Conservation (phyloP, 2,329 filamentous ascomycete genomes). For the Dactylellina parvicollis region DNA sequence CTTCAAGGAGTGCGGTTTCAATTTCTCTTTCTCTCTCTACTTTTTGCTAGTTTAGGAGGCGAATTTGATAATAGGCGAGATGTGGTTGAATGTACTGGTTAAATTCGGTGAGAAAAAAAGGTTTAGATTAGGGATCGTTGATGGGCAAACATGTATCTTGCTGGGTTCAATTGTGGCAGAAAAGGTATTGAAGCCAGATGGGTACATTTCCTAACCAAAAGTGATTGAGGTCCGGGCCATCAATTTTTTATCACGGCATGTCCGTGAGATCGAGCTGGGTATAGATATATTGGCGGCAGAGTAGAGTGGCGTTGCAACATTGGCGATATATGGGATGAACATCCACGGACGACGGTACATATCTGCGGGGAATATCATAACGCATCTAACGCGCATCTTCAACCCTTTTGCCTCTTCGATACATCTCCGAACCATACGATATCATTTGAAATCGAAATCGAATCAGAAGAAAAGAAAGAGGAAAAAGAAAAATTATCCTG, state of each 20-base stretch:
- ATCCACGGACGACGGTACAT: background rate
- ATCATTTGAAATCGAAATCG: background rate
- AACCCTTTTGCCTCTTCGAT: background rate
- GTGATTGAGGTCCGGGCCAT: no score
- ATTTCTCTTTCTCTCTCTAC: conserved; percentile 2
- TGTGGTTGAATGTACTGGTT: conserved; percentile 41
- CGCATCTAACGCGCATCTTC: background rate
- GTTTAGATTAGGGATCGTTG: conserved; percentile 5
- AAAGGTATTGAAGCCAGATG: conserved; percentile 16
- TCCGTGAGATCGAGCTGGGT: background rate
- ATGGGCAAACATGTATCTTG: background rate
- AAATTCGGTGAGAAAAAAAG: conserved; percentile 2
- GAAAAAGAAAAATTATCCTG: background rate
- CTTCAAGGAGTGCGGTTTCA: conserved; percentile 25
- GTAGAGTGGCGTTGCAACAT: background rate
- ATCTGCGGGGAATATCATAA: no score
- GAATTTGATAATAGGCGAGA: conserved; percentile 47
- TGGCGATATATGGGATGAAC: background rate
- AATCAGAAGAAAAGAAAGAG: background rate
- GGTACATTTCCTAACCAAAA: background rate
- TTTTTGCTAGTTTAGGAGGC: conserved; percentile 31
- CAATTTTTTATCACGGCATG: conserved; percentile 1
- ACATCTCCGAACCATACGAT: conserved; percentile 7
- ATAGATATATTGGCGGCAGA: background rate
- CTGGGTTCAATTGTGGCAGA: conserved; percentile 37